Evolutionary conservation across 2,329 filamentous ascomycete species (phyloP).

Genomic region (Penicillium sp.): DNA sequence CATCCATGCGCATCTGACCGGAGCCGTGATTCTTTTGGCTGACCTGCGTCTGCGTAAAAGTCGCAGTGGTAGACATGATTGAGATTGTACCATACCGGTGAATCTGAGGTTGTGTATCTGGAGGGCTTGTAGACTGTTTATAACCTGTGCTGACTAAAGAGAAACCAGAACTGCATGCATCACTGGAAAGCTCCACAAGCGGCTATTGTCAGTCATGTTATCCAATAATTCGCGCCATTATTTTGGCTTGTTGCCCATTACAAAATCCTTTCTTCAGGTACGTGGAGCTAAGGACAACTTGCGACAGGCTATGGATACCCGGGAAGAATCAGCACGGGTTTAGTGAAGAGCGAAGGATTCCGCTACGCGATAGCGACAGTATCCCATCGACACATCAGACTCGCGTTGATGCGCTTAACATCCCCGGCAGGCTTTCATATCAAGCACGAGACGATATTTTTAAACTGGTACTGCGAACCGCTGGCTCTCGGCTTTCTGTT

Average conservation of each 20-base stretch:
- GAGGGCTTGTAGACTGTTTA: not conserved
- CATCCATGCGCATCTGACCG: conserved; percentile 21
- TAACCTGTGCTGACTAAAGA: not conserved
- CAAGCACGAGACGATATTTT: conserved; percentile 15
- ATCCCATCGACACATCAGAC: conserved; percentile 8
- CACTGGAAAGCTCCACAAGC: not conserved
- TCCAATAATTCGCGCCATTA: no score
- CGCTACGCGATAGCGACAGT: conserved; percentile 13
- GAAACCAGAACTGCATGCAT: not conserved
- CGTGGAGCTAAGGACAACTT: no score
- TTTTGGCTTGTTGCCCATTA: no score
- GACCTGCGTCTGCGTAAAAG: conserved; percentile 1
- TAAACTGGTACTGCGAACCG: conserved; percentile 12
- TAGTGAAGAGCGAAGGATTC: conserved; percentile 13
- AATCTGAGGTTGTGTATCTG: not conserved
- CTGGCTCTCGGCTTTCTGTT: conserved; percentile 12
- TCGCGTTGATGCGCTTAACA: conserved; percentile 10
- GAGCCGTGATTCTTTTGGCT: conserved; percentile 9
- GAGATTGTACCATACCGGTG: not conserved
- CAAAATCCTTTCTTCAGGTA: not conserved
- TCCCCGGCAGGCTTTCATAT: conserved; percentile 9
- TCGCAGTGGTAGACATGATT: conserved; percentile 19
- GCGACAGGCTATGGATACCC: conserved; percentile 13
- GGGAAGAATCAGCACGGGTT: conserved; percentile 18
- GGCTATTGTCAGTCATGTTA: no score